A percentile compares a stretch with the other conserved stretches of the same genome.
These are phyloP conservation scores for Ormosia emarginata DNA, from an alignment of 306 rosid species.

Conservation along the genomic window DNA sequence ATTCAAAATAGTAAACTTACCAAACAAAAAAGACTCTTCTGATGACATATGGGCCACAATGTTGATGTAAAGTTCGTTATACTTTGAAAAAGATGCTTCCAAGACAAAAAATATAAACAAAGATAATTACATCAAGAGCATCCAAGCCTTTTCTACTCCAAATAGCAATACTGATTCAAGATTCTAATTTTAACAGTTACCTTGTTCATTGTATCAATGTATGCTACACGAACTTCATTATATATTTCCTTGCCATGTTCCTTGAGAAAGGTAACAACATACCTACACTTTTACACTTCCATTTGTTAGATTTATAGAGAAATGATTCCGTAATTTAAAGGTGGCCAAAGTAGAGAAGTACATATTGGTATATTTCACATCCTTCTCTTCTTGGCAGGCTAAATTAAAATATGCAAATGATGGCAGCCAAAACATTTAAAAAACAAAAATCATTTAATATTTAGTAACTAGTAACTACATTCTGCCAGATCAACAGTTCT, in stretches of 20 bases:
- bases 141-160: background rate
- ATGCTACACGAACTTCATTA: slow-evolving; percentile 84
- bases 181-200: slow-evolving; percentile 28
- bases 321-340: background rate
- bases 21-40: background rate
- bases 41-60: background rate
- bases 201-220: slow-evolving; percentile 96
- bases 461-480: background rate
- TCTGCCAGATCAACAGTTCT: slow-evolving; percentile 3
- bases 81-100: background rate
- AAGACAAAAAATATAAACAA: background rate
- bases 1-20: background rate
- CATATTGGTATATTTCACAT: background rate
- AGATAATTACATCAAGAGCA: background rate
- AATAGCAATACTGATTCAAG: background rate
- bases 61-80: slow-evolving; percentile 7
- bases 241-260: slow-evolving; percentile 91
- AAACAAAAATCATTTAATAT: background rate
- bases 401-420: background rate
- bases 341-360: slow-evolving; percentile 1
- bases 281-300: slow-evolving; percentile 52
- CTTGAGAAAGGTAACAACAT: slow-evolving; percentile 75
- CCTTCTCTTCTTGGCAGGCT: background rate
- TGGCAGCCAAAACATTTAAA: background rate
- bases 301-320: slow-evolving; percentile 26